phyloP scores from a whole-genome alignment of 129 eudicot species.

The Pulicaria dysenterica region DNA sequence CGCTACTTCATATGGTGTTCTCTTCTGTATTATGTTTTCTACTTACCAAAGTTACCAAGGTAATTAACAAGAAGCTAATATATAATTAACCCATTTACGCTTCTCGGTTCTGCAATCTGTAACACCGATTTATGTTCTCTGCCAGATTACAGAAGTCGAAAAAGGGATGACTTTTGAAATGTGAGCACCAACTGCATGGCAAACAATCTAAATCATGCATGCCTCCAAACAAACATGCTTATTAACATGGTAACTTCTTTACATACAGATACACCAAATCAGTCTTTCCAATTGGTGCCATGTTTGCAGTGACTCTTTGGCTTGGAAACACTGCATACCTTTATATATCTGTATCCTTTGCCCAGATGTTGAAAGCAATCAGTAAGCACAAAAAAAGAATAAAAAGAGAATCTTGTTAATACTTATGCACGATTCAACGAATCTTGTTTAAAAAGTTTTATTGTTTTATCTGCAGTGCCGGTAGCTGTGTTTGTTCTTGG shows the following conservation, averaged over 20 bases:
- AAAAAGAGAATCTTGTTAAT: not conserved
- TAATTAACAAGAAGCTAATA: conserved; percentile 9
- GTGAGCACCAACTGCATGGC: conserved; percentile 49
- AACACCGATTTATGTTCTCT: conserved; percentile 17
- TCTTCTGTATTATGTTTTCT: conserved; percentile 83
- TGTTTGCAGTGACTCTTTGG: conserved; percentile 97
- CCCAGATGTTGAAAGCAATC: conserved; percentile 92
- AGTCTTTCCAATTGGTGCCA: conserved; percentile 88
- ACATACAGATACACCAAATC: conserved; percentile 60
- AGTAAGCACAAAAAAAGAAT: conserved; percentile 47
- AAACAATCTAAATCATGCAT: conserved; percentile 2
- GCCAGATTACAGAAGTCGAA: conserved; percentile 69
- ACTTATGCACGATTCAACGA: not conserved
- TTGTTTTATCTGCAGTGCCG: conserved; percentile 56
- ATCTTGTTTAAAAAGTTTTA: not conserved
- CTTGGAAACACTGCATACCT: conserved; percentile 95
- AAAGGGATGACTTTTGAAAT: conserved; percentile 85
- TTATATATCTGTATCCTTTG: conserved; percentile 84
- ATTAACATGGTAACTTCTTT: not conserved
- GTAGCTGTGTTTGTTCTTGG: conserved; percentile 86
- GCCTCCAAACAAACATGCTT: not conserved
- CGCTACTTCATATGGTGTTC: conserved; percentile 94
- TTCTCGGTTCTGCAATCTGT: conserved; percentile 14
- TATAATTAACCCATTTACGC: not conserved
- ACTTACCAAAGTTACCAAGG: conserved; percentile 82